Evolutionary conservation across 106 monocot genomes (phyloP).

Genomic region (Hemerocallis citrina): DNA sequence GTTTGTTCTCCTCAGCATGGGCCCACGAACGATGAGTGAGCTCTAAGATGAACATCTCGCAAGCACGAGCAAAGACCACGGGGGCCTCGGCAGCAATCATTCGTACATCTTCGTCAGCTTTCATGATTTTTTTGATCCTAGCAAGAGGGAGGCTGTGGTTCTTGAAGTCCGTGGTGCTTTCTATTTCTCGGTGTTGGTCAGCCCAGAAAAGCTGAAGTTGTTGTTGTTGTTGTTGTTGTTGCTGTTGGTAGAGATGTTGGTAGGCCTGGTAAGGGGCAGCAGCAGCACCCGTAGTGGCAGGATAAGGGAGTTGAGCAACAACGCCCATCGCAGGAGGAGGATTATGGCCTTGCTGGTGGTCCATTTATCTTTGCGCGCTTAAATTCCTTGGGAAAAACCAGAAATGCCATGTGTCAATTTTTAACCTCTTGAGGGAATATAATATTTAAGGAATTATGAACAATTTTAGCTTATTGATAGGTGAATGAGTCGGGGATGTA

Average conservation of each 20-base stretch:
- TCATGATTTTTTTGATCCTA: slow-evolving; percentile 84
- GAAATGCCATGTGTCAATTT: too few species aligned
- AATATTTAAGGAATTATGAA: too few species aligned
- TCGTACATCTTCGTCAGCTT: slow-evolving; percentile 76
- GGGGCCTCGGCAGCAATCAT: slow-evolving; percentile 78
- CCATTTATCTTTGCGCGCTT: slow-evolving; percentile 20
- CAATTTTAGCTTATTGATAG: too few species aligned
- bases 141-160: slow-evolving; percentile 72
- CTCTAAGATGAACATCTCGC: slow-evolving; percentile 45
- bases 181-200: slow-evolving; percentile 61
- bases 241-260: slow-evolving; percentile 28
- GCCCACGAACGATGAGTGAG: slow-evolving; percentile 41
- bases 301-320: slow-evolving; percentile 6
- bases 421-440: too few species aligned
- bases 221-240: slow-evolving; percentile 25
- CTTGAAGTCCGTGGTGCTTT: slow-evolving; percentile 65
- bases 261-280: slow-evolving; percentile 22
- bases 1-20: slow-evolving; percentile 40
- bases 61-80: slow-evolving; percentile 42
- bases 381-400: too few species aligned
- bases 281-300: slow-evolving; percentile 4
- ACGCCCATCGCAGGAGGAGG: slow-evolving; percentile 31
- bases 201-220: slow-evolving; percentile 64
- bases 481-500: too few species aligned
- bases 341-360: slow-evolving; percentile 26